A percentile compares a stretch with the other conserved stretches of the same genome.
Evolutionary conservation across 768 basidiomycete genomes (phyloP).

Genomic region (Serendipita indica): DNA sequence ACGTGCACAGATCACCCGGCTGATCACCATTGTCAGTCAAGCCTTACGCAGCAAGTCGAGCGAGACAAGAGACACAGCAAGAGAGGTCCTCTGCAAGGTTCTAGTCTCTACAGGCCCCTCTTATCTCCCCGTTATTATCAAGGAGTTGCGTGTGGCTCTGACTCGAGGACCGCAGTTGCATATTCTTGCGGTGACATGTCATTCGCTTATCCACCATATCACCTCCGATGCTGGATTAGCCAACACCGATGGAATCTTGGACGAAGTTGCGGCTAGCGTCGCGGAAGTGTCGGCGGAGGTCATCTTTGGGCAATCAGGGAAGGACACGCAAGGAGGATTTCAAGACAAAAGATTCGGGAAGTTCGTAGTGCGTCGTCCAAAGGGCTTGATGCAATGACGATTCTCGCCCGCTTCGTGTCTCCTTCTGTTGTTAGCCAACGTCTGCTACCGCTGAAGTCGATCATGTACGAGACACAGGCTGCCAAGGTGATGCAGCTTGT

Average conservation of each 20-base stretch:
- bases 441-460: constrained; percentile 60
- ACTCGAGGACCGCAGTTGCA: constrained; percentile 88
- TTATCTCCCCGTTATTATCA: constrained; percentile 58
- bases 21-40: constrained; percentile 78
- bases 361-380: constrained; percentile 70
- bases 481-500: constrained; percentile 65
- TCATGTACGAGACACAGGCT: constrained; percentile 76
- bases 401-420: constrained; percentile 64
- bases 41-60: constrained; percentile 86
- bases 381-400: constrained; percentile 72
- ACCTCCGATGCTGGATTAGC: constrained; percentile 44
- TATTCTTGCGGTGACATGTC: constrained; percentile 70
- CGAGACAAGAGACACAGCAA: constrained; percentile 75
- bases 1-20: constrained; percentile 52
- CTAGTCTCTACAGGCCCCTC: constrained; percentile 52
- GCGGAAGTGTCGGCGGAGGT: constrained; percentile 76
- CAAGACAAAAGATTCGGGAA: constrained; percentile 88
- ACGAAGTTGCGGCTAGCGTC: constrained; percentile 63
- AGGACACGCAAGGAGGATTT: constrained; percentile 81
- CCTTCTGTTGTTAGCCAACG: constrained; percentile 62
- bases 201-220: constrained; percentile 68
- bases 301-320: constrained; percentile 85
- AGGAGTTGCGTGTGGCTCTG: constrained; percentile 73
- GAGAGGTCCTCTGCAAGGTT: constrained; percentile 73
- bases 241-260: constrained; percentile 42